Evolutionary conservation across 2,329 filamentous ascomycete genomes (phyloP), one percentile per base, ranked within the genome.

Genomic region (Botrytis cinerea): DNA sequence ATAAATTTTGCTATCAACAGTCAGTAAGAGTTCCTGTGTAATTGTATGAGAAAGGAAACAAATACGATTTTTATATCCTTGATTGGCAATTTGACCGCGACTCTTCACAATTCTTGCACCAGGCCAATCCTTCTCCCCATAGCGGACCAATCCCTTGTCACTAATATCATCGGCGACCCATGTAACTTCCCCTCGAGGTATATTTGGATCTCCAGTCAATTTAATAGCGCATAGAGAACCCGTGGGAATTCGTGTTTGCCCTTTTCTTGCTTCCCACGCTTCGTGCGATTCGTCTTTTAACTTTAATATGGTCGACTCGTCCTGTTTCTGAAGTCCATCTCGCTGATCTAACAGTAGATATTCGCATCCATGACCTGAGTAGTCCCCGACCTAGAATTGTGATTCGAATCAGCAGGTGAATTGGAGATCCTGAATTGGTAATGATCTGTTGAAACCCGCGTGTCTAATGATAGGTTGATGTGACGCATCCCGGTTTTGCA

Each of bases 131-230:
- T 94, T 91, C 1, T 88, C 84, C 0, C 91, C 89, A 1, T 89
- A 84, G 0, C 90, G 85, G 0, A 95, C 82, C 35, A 91, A 86
- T 0, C 93, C 93, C 0, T 80, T 83, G 0, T 87, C 85, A 0
- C 92, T 91, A 51, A 98, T 88, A 77, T 98, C 94, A 8, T 93
- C 88, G 0, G 90, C 92, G 5, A 93, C 86, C 80, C 97, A 98
- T 0, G 92, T 93, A 77, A 91, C 89, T 81, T 98, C 92, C 14
- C 95, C 95, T 14, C 95, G 87, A 0, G 95, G 95, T 22, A 98
- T 90, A 77, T 98, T 97, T 0, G 92, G 90, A 79, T 99, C 95
- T 0, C 95, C 95, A 0, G 95, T 98, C 48, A 99, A 84, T 81
- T 98, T 98, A 79, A 98, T 90, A 0, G 92, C 95, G 81, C 95